Evolutionary conservation across 495 filamentous ascomycete genomes (phyloP).

Genomic region (Penicillium goetzii): DNA sequence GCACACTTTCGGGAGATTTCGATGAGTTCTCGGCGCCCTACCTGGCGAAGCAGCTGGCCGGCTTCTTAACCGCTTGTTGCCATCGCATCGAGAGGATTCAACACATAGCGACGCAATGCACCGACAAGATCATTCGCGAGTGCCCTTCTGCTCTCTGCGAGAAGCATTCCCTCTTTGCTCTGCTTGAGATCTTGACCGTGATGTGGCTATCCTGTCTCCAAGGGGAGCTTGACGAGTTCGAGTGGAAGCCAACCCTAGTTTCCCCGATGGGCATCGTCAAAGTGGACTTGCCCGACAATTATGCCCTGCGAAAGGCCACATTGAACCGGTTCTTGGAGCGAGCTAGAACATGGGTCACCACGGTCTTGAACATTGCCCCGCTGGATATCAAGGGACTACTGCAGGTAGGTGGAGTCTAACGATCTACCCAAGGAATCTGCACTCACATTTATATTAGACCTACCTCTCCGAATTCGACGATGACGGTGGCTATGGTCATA

Average conservation of each 20-base stretch:
- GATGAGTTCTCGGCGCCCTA: slow-evolving; percentile 80
- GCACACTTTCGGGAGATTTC: slow-evolving; percentile 68
- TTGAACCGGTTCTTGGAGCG: slow-evolving; percentile 74
- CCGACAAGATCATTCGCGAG: slow-evolving; percentile 78
- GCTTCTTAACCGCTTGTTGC: slow-evolving; percentile 84
- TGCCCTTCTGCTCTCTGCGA: slow-evolving; percentile 92
- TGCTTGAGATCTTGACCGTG: slow-evolving; percentile 86
- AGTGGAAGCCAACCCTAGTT: slow-evolving; percentile 76
- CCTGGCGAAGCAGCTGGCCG: slow-evolving; percentile 83
- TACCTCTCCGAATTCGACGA: slow-evolving; percentile 94
- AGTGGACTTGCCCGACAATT: slow-evolving; percentile 91
- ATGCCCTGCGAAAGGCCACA: slow-evolving; percentile 74
- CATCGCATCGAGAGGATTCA: slow-evolving; percentile 91
- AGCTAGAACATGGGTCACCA: slow-evolving; percentile 78
- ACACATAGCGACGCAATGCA: slow-evolving; percentile 75
- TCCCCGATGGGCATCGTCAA: slow-evolving; percentile 74
- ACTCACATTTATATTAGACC: slow-evolving; percentile 52
- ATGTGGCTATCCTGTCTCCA: slow-evolving; percentile 96
- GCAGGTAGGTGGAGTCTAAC: slow-evolving; percentile 49
- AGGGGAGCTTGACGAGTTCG: slow-evolving; percentile 90
- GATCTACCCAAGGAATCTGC: neutral
- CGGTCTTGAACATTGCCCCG: slow-evolving; percentile 81
- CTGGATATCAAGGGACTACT: slow-evolving; percentile 93
- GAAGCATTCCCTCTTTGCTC: slow-evolving; percentile 83
- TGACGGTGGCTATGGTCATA: slow-evolving; percentile 81